A percentile compares a stretch with the other conserved stretches of the same genome.
These are phyloP conservation scores for Cystobasidium slooffiae DNA, from an alignment of 1,284 basidiomycete species.

Conservation along the genomic window DNA sequence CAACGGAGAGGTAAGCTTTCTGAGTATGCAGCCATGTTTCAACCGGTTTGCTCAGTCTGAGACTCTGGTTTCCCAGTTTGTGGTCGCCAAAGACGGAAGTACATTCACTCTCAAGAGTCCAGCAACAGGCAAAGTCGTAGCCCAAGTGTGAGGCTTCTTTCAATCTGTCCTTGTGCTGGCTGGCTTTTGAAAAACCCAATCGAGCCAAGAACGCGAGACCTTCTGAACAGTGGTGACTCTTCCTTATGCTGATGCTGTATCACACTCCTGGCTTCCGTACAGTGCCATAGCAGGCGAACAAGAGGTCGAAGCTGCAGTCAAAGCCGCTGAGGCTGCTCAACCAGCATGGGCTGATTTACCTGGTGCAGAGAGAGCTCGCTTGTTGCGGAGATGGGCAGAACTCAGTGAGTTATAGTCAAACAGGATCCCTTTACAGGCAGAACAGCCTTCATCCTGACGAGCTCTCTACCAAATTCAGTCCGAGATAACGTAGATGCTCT, in stretches of 20 bases:
- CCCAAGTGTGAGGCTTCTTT: constrained; percentile 42
- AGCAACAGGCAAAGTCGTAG: constrained; percentile 46
- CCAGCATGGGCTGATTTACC: constrained; percentile 18
- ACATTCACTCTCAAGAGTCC: constrained; percentile 46
- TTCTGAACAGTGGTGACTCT: no score
- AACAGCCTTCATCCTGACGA: not conserved
- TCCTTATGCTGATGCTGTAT: no score
- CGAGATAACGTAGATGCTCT: constrained; percentile 4
- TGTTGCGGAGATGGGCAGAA: constrained; percentile 5
- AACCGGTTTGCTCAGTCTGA: not conserved
- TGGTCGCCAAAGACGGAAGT: constrained; percentile 3
- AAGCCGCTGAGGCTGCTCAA: constrained; percentile 23
- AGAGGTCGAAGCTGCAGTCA: constrained; percentile 49
- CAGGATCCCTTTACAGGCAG: no score
- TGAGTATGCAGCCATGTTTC: not conserved
- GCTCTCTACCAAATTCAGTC: not conserved
- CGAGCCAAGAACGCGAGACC: no score
- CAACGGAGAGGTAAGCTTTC: constrained; percentile 35
- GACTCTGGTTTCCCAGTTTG: constrained; percentile 35
- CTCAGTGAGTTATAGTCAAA: constrained; percentile 10
- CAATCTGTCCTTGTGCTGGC: no score
- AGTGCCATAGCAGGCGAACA: not conserved
- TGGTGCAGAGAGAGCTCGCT: constrained; percentile 3
- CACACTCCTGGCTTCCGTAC: no score
- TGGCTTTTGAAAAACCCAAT: no score